These are phyloP conservation scores for Lobosporangium transversale DNA, from an alignment of 192 early-diverging fungal genomes.

Conservation along the genomic window DNA sequence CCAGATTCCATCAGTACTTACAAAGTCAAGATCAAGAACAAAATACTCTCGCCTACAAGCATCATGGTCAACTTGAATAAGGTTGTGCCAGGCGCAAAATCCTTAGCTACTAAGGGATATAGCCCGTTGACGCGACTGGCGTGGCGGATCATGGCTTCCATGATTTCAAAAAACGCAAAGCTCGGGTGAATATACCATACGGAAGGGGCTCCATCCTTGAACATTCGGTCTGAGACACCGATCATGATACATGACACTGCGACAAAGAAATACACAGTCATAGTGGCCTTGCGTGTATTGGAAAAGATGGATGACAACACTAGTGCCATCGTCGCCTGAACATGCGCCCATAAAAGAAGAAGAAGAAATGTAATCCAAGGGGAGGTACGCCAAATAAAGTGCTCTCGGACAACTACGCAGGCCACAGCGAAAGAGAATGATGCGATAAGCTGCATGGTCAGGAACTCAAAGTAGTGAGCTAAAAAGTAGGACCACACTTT, in stretches of 20 bases:
- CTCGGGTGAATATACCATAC: conserved; percentile 44
- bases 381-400: conserved; percentile 20
- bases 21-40: conserved; percentile 31
- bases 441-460: conserved; percentile 44
- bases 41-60: conserved; percentile 30
- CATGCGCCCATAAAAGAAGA: conserved; percentile 36
- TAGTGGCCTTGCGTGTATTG: conserved; percentile 26
- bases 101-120: conserved; percentile 16
- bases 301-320: conserved; percentile 25
- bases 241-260: conserved; percentile 39
- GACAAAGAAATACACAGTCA: conserved; percentile 45
- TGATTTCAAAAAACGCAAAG: conserved; percentile 42
- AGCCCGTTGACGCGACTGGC: conserved; percentile 32
- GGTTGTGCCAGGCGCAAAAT: conserved; percentile 19
- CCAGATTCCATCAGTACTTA: too few species aligned
- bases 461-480: conserved; percentile 44
- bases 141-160: neutral
- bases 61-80: conserved; percentile 26
- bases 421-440: conserved; percentile 22
- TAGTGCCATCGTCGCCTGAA: conserved; percentile 24
- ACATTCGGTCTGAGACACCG: conserved; percentile 6
- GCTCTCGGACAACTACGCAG: conserved; percentile 17
- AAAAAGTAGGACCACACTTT: conserved; percentile 18
- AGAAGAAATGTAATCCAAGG: conserved; percentile 21
- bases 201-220: conserved; percentile 20